A percentile compares a stretch with the other conserved stretches of the same genome.
These are phyloP conservation scores for Boletus rubescentipes DNA, from an alignment of 768 basidiomycete species.

Conservation along the genomic window DNA sequence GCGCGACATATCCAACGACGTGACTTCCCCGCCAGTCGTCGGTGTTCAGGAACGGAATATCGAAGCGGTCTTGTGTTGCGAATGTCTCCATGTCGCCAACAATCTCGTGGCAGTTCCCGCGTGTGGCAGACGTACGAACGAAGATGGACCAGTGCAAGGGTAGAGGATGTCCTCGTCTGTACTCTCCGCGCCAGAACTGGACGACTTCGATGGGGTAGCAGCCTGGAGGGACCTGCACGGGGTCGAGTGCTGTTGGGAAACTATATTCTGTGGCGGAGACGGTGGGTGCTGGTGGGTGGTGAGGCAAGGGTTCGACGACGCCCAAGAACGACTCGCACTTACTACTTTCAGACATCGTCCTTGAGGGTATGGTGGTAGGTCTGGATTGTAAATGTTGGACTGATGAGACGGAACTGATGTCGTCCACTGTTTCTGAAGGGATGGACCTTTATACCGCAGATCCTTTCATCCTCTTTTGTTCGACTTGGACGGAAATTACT, in stretches of 20 bases:
- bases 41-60: constrained; percentile 10
- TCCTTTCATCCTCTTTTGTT: neutral
- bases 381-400: neutral
- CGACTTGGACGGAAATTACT: neutral
- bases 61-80: constrained; percentile 12
- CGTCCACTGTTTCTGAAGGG: neutral
- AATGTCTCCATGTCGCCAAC: constrained; percentile 28
- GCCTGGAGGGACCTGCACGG: constrained; percentile 17
- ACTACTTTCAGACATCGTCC: constrained; percentile 4
- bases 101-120: constrained; percentile 30
- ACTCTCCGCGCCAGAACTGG: constrained; percentile 32
- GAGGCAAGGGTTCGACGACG: neutral
- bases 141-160: constrained; percentile 32
- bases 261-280: neutral
- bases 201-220: constrained; percentile 25
- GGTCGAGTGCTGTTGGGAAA: constrained; percentile 11
- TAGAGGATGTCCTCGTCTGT: constrained; percentile 2
- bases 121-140: constrained; percentile 18
- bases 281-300: neutral
- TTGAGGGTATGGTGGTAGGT: neutral
- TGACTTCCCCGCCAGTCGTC: constrained; percentile 28
- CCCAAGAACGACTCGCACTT: neutral
- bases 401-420: neutral
- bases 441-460: neutral
- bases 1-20: constrained; percentile 24